Evolutionary conservation across 352 stramenopile species (phyloP).

Genomic region (Pythium aphanidermatum): DNA sequence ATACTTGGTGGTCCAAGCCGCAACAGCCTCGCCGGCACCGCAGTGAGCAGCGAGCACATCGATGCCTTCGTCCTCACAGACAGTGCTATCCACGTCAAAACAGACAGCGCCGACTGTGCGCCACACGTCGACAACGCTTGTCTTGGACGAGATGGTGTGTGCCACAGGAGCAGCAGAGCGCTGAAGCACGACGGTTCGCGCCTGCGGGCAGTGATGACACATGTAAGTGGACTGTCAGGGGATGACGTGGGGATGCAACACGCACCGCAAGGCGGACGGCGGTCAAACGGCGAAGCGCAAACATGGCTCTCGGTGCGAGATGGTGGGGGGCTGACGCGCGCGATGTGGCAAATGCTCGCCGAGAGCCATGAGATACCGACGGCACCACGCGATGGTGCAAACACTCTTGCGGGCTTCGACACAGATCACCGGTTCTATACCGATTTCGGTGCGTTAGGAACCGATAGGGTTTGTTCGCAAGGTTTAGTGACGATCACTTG

Average conservation of each 20-base stretch:
- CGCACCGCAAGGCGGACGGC: no score
- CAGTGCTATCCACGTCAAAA: slow-evolving; percentile 97
- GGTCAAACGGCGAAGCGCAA: slow-evolving; percentile 15
- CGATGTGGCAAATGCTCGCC: slow-evolving; percentile 9
- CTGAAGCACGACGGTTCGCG: no score
- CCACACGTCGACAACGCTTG: slow-evolving; percentile 39
- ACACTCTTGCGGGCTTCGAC: slow-evolving; percentile 12
- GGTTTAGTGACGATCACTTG: background rate
- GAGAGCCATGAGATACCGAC: background rate
- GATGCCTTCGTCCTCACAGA: slow-evolving; percentile 97
- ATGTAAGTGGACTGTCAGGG: no score
- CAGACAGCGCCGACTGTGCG: slow-evolving; percentile 70
- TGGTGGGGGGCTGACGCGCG: slow-evolving; percentile 6
- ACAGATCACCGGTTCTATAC: slow-evolving; percentile 15
- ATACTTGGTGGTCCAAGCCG: slow-evolving; percentile 91
- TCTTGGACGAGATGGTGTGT: slow-evolving; percentile 11
- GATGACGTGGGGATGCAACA: no score
- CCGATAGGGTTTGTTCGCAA: background rate
- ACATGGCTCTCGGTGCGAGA: slow-evolving; percentile 7
- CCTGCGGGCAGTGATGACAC: no score
- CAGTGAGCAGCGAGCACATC: slow-evolving; percentile 97
- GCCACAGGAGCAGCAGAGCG: no score
- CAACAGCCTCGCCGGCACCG: slow-evolving; percentile 91
- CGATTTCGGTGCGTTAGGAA: background rate
- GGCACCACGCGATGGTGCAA: slow-evolving; percentile 16